A percentile compares a stretch with the other conserved stretches of the same genome.
These are phyloP conservation scores for Penicillium hordei DNA, from an alignment of 2,329 filamentous ascomycete species.

Conservation along the genomic window DNA sequence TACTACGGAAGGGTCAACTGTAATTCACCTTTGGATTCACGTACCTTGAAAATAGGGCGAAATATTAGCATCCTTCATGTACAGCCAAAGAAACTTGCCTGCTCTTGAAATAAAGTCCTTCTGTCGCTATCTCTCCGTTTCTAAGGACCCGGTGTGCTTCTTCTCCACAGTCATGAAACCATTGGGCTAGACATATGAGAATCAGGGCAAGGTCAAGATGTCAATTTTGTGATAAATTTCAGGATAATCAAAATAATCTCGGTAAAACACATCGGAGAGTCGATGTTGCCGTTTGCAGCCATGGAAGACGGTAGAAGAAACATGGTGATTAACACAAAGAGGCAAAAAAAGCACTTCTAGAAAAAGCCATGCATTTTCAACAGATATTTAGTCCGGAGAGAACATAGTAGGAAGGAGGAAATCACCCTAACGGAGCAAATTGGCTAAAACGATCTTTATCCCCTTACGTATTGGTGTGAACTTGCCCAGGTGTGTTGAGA, in stretches of 20 bases:
- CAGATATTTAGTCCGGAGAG: no score
- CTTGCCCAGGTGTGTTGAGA: neutral
- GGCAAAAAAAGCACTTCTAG: neutral
- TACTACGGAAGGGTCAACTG: neutral
- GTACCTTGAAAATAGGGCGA: accelerated
- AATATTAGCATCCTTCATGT: neutral
- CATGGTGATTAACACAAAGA: neutral
- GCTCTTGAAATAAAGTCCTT: neutral
- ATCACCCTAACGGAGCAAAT: no score
- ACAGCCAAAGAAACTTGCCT: neutral
- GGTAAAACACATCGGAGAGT: neutral
- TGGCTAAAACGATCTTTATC: neutral
- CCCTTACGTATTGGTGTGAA: neutral
- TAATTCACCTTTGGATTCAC: neutral
- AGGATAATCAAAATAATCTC: neutral
- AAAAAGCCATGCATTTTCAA: no score
- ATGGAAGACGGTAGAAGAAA: neutral
- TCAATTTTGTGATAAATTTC: neutral
- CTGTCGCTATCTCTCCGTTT: neutral
- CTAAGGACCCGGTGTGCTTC: neutral
- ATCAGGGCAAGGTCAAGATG: neutral
- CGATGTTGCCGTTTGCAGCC: neutral
- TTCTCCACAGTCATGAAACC: neutral
- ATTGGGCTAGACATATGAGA: neutral
- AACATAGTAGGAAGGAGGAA: no score